Evolutionary conservation across 169 alveolate species (phyloP), one percentile per base, ranked within the genome.

Genomic region (Eimeria sp.): DNA sequence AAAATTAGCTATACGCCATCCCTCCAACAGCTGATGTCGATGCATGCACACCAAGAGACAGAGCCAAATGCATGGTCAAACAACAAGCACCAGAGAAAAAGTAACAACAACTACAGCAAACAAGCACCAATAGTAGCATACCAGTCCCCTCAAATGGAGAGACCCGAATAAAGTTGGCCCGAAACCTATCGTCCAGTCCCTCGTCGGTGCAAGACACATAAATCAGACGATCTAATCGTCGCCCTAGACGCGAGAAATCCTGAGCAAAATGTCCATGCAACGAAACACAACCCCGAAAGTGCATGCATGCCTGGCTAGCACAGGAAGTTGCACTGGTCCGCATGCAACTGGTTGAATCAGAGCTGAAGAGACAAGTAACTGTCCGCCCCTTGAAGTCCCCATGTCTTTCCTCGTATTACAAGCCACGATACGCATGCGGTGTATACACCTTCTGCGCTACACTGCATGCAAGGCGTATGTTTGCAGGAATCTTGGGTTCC

Each of bases 121-220:
- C 43, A 65, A 65, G n/a, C 9, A 65, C 49, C 84, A 20, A 1
- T 5, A 30, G 22, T 16, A 5, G 7, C 92, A 40, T 11, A 84
- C 92, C 92, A 10, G 92, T 84, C 27, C 96, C 96, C 61, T 80
- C 92, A 83, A 92, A 92, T n/a, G 96, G 92, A 30, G 96, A 13
- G 18, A 92, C 96, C 63, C 57, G 57, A 91, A 92, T 92, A 72
- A 92, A 92, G 75, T 91, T 92, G 22, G 75, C 94, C 45, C 49
- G 54, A 14, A 75, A 84, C 5, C 63, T n/a, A 5, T 95, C 95
- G 96, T 95, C 95, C 72, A 98, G 97, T 5, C 98, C 98, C 72
- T 93, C 95, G 45, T 94, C 89, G 67, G 98, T 99, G 92, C 98
- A 98, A 89, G 98, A 99, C 45, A 98, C 95, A 54, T 98, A 95